A percentile compares a stretch with the other conserved stretches of the same genome.
These are phyloP conservation scores for Cladophialophora carrionii DNA, from an alignment of 2,329 filamentous ascomycete species.

Conservation along the genomic window DNA sequence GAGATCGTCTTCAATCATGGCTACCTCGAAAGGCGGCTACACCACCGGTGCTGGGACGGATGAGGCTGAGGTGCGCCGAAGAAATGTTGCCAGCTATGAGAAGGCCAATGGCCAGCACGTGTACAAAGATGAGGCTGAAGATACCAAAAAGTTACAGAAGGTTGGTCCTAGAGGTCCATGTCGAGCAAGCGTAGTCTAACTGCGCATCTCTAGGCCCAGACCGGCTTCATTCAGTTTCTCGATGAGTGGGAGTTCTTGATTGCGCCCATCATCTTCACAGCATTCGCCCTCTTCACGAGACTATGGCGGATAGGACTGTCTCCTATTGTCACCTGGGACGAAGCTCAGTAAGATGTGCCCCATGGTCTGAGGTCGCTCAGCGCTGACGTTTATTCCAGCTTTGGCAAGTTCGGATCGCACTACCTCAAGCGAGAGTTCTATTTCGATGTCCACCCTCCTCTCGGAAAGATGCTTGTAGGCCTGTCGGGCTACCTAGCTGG, in stretches of 20 bases:
- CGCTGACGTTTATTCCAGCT: constrained; percentile 41
- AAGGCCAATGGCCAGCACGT: constrained; percentile 38
- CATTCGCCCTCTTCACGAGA: constrained; percentile 66
- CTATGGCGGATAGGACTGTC: constrained; percentile 70
- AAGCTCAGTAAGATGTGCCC: constrained; percentile 65
- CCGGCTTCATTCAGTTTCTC: constrained; percentile 46
- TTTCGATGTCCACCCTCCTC: constrained; percentile 93
- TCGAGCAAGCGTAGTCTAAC: not conserved
- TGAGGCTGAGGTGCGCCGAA: constrained; percentile 46
- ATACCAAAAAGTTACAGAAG: constrained; percentile 45
- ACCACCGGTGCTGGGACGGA: constrained; percentile 41
- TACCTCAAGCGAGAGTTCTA: constrained; percentile 99
- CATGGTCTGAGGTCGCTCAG: not conserved
- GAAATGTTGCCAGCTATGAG: constrained; percentile 47
- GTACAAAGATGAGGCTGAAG: constrained; percentile 40
- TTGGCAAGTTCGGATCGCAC: constrained; percentile 90
- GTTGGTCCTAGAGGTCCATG: constrained; percentile 37
- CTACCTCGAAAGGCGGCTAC: constrained; percentile 24
- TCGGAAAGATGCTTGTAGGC: constrained; percentile 98
- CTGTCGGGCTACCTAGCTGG: constrained; percentile 93
- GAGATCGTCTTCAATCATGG: constrained; percentile 22
- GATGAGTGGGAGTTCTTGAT: constrained; percentile 65
- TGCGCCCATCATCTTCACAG: constrained; percentile 66
- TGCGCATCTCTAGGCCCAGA: constrained; percentile 40
- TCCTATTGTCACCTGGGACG: constrained; percentile 74